These are phyloP conservation scores for Lentinula boryana DNA, from an alignment of 768 basidiomycete genomes.

Conservation along the genomic window DNA sequence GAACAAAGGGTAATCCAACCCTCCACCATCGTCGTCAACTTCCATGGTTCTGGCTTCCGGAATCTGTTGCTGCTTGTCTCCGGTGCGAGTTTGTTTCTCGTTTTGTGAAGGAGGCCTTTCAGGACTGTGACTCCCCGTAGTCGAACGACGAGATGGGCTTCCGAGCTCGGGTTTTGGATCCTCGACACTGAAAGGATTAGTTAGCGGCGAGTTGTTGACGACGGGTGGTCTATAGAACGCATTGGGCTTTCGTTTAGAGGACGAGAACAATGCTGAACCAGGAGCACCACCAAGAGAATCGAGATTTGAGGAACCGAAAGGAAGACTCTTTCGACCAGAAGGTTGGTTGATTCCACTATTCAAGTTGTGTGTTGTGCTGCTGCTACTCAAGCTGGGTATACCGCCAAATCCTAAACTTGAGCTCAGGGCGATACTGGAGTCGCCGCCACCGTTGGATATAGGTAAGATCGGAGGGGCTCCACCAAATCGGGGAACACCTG, in stretches of 20 bases:
- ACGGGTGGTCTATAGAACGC: slow-evolving; percentile 61
- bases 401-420: background rate
- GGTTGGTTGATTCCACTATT: slow-evolving; percentile 5
- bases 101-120: background rate
- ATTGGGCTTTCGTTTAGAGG: slow-evolving; percentile 50
- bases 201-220: background rate
- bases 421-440: background rate
- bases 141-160: background rate
- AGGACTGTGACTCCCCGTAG: background rate
- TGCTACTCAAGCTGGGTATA: background rate
- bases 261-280: slow-evolving; percentile 31
- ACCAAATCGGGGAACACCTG: slow-evolving; percentile 2
- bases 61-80: background rate
- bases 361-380: background rate
- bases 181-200: background rate
- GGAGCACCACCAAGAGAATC: slow-evolving; percentile 3
- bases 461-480: slow-evolving; percentile 1
- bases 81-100: background rate
- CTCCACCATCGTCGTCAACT: background rate
- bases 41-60: background rate
- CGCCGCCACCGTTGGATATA: background rate
- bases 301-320: background rate
- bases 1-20: slow-evolving; percentile 1
- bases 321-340: slow-evolving; percentile 8
- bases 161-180: background rate